Evolutionary conservation across 495 filamentous ascomycete genomes (phyloP).

Genomic region (Evernia prunastri): DNA sequence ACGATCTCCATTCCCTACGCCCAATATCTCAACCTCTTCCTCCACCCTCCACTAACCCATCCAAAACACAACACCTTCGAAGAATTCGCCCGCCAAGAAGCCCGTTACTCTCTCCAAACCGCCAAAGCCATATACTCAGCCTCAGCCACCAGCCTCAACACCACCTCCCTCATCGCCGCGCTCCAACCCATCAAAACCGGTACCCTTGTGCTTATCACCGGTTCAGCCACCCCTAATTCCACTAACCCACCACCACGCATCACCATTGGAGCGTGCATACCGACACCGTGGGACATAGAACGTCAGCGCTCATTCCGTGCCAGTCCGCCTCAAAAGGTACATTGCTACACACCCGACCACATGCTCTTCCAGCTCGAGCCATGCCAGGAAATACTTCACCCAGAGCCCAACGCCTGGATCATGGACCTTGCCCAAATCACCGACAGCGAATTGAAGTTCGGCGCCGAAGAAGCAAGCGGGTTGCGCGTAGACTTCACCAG

Average conservation of each 20-base stretch:
- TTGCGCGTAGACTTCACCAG: background rate
- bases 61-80: background rate
- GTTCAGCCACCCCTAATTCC: background rate
- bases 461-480: background rate
- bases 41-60: background rate
- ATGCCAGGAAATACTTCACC: background rate
- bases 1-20: background rate
- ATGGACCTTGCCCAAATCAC: background rate
- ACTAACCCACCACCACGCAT: background rate
- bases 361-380: slow-evolving; percentile 1
- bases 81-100: background rate
- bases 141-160: background rate
- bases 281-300: background rate
- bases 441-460: background rate
- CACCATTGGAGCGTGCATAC: background rate
- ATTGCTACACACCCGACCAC: background rate
- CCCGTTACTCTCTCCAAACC: slow-evolving; percentile 1
- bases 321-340: background rate
- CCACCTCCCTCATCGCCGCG: background rate
- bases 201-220: background rate
- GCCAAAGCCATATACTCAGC: background rate
- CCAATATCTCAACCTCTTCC: slow-evolving; percentile 1
- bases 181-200: background rate
- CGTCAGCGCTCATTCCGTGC: slow-evolving; percentile 1
- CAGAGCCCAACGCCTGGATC: background rate